These are phyloP conservation scores for Trichoderma brevicompactum DNA, from an alignment of 2,329 filamentous ascomycete species.

Conservation along the genomic window DNA sequence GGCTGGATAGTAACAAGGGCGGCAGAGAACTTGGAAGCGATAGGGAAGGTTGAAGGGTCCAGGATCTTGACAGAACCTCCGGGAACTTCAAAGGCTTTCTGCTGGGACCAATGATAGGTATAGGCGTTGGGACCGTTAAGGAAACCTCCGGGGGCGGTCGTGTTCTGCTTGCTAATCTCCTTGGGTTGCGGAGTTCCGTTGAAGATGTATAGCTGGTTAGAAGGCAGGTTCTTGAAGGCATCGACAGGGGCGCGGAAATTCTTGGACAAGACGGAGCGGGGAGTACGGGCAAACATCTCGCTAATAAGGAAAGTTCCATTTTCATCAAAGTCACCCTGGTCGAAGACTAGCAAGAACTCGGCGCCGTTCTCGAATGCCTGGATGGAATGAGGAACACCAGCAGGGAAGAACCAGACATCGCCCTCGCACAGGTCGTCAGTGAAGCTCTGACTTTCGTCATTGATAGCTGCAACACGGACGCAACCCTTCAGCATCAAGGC, in stretches of 20 bases:
- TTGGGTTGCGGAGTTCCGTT: slow-evolving; percentile 54
- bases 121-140: slow-evolving; percentile 47
- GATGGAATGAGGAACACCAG: slow-evolving; percentile 55
- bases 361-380: slow-evolving; percentile 59
- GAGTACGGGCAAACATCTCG: slow-evolving; percentile 56
- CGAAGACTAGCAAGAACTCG: slow-evolving; percentile 65
- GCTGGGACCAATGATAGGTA: slow-evolving; percentile 57
- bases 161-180: slow-evolving; percentile 52
- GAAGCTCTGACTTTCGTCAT: slow-evolving; percentile 55
- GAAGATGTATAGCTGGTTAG: slow-evolving; percentile 57
- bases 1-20: slow-evolving; percentile 62
- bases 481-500: slow-evolving; percentile 58
- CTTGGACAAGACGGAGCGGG: slow-evolving; percentile 59
- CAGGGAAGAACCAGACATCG: slow-evolving; percentile 60
- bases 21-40: slow-evolving; percentile 58
- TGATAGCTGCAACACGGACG: slow-evolving; percentile 56
- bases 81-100: slow-evolving; percentile 54
- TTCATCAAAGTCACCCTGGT: slow-evolving; percentile 62
- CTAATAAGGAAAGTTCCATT: slow-evolving; percentile 63
- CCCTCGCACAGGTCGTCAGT: slow-evolving; percentile 43
- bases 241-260: slow-evolving; percentile 54
- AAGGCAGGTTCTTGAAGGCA: slow-evolving; percentile 53
- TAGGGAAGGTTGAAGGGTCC: slow-evolving; percentile 61
- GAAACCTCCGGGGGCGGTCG: slow-evolving; percentile 51
- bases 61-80: slow-evolving; percentile 65